phyloP scores from a whole-genome alignment of 1,284 basidiomycete genomes.

The Limonomyces culmigenus region DNA sequence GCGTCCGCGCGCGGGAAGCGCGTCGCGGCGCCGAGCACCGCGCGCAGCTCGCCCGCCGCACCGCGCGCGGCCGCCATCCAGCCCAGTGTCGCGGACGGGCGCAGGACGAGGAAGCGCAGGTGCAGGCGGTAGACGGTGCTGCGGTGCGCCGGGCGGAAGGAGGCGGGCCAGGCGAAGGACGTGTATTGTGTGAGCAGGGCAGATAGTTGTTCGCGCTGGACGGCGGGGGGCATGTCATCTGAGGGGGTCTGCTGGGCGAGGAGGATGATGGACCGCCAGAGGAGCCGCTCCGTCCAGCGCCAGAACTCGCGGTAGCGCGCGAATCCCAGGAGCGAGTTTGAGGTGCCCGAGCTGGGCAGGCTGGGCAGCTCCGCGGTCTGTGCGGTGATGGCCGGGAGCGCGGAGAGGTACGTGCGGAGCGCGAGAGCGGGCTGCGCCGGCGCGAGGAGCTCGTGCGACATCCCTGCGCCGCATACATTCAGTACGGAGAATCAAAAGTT shows the following conservation, averaged over 20 bases:
- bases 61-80: conserved; percentile 54
- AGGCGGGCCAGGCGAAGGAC: conserved; percentile 56
- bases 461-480: conserved; percentile 18
- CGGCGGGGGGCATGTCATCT: too few species aligned
- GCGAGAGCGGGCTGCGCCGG: conserved; percentile 24
- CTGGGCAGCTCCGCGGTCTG: conserved; percentile 30
- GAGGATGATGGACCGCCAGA: conserved; percentile 51
- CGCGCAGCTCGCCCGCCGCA: conserved; percentile 51
- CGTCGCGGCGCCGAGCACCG: conserved; percentile 49
- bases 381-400: conserved; percentile 32
- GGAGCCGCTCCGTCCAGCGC: conserved; percentile 59
- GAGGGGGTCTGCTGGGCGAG: conserved; percentile 25
- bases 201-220: too few species aligned
- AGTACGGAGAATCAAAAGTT: conserved; percentile 3
- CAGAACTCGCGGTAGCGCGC: conserved; percentile 53
- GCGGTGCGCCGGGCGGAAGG: conserved; percentile 59
- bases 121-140: conserved; percentile 53
- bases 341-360: conserved; percentile 21
- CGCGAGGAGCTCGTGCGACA: conserved; percentile 31
- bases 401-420: conserved; percentile 34
- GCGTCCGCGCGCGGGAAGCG: conserved; percentile 76
- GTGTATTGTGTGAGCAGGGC: conserved; percentile 46
- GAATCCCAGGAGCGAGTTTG: too few species aligned
- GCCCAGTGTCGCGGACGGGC: conserved; percentile 19
- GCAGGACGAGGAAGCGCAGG: conserved; percentile 48